These are phyloP conservation scores for Erigeron philadelphicus DNA, from an alignment of 140 eudicot species.

Conservation along the genomic window DNA sequence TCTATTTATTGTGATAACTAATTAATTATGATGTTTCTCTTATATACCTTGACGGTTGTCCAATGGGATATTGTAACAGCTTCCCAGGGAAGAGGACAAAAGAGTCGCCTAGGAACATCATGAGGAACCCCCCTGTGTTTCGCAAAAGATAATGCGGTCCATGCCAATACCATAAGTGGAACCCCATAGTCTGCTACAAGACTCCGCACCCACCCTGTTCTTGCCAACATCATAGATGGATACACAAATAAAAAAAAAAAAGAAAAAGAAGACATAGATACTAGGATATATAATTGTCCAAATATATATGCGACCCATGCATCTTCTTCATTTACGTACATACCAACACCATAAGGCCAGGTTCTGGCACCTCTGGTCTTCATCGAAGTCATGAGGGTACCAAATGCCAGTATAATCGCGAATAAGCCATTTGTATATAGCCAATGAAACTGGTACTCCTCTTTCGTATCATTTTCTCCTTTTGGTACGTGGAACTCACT, in stretches of 20 bases:
- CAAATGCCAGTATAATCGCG: conserved; percentile 61
- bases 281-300: not conserved
- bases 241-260: conserved; percentile 1
- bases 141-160: conserved; percentile 75
- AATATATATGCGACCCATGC: conserved; percentile 1
- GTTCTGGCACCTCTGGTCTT: conserved; percentile 78
- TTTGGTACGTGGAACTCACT: conserved; percentile 70
- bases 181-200: conserved; percentile 89
- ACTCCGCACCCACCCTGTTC: conserved; percentile 63
- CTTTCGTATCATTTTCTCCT: conserved; percentile 40
- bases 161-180: conserved; percentile 65
- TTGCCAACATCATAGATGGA: conserved; percentile 11
- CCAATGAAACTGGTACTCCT: conserved; percentile 59
- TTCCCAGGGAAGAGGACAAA: conserved; percentile 88
- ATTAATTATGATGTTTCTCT: not conserved
- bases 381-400: conserved; percentile 58
- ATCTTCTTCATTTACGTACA: not conserved
- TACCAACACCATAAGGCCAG: conserved; percentile 91
- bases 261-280: not conserved
- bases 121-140: conserved; percentile 53
- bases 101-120: conserved; percentile 74
- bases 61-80: conserved; percentile 64
- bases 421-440: conserved; percentile 69
- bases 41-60: conserved; percentile 63
- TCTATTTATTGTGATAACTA: not conserved